Evolutionary conservation across 345 rosid species (phyloP).

Genomic region (Gossypium raimondii): DNA sequence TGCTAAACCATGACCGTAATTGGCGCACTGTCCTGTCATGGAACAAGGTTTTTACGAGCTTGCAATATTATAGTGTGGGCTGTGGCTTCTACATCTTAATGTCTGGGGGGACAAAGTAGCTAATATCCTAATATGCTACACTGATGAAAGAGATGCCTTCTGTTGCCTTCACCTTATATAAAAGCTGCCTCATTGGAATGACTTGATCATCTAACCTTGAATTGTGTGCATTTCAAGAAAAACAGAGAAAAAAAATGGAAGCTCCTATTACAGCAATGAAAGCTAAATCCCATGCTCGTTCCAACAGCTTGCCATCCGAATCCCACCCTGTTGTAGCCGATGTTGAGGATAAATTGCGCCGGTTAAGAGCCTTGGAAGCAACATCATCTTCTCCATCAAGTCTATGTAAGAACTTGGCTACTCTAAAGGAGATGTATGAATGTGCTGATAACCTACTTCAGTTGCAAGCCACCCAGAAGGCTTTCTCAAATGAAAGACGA

Average conservation of each 20-base stretch:
- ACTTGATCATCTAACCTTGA: not conserved
- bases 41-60: not conserved
- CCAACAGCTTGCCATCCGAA: constrained; percentile 26
- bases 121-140: not conserved
- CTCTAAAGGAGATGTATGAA: constrained; percentile 16
- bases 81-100: not conserved
- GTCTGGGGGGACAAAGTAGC: constrained; percentile 9
- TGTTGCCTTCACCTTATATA: constrained; percentile 1
- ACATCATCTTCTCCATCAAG: constrained; percentile 7
- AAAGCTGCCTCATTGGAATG: not conserved
- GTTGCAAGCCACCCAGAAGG: constrained; percentile 12
- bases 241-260: not conserved
- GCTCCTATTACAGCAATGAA: not conserved
- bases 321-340: constrained; percentile 15
- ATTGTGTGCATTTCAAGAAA: not conserved
- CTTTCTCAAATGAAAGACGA: constrained; percentile 1
- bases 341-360: constrained; percentile 20
- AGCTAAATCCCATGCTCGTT: constrained; percentile 16
- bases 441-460: constrained; percentile 22
- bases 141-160: constrained; percentile 5
- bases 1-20: not conserved
- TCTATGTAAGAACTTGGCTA: constrained; percentile 8
- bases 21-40: not conserved
- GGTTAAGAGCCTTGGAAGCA: constrained; percentile 15
- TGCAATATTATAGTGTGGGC: not conserved